phyloP scores from a whole-genome alignment of 1,284 basidiomycete species.

The Exobasidium rhododendri region DNA sequence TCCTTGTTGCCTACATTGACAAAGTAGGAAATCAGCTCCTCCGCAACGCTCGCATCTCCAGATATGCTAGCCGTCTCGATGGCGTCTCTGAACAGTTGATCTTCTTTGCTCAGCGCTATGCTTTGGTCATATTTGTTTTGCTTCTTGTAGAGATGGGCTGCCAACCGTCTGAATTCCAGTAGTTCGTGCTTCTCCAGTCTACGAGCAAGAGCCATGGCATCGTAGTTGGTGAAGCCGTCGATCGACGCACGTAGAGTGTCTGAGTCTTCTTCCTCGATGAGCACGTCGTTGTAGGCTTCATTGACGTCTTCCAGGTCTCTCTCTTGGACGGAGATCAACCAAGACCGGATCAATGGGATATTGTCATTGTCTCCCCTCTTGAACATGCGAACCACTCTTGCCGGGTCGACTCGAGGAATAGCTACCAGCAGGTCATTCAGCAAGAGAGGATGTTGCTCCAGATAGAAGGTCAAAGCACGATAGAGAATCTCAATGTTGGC shows the following conservation, averaged over 20 bases:
- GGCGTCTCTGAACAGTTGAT: constrained; percentile 93
- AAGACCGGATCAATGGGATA: constrained; percentile 88
- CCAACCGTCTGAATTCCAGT: constrained; percentile 83
- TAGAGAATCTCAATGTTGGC: constrained; percentile 99
- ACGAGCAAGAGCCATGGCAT: constrained; percentile 81
- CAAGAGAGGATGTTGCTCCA: constrained; percentile 87
- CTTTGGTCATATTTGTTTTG: constrained; percentile 92
- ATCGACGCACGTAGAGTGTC: constrained; percentile 93
- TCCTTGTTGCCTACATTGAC: constrained; percentile 98
- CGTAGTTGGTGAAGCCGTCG: constrained; percentile 97
- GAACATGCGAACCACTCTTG: constrained; percentile 91
- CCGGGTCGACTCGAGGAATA: constrained; percentile 77
- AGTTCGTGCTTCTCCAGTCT: constrained; percentile 85
- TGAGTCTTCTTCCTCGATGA: constrained; percentile 98
- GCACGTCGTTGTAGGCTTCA: constrained; percentile 90
- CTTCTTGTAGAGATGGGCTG: constrained; percentile 96
- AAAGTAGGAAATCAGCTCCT: constrained; percentile 79
- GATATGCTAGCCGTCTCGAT: constrained; percentile 89
- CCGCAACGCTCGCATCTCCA: constrained; percentile 74
- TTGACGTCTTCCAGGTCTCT: constrained; percentile 95
- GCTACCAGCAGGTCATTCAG: constrained; percentile 89
- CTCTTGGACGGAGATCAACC: constrained; percentile 93
- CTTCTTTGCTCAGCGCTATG: constrained; percentile 86
- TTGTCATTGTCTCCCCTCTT: constrained; percentile 78
- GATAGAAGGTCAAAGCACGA: constrained; percentile 64